Evolutionary conservation across 179 eudicot species (phyloP).

Genomic region (Heliamphora pulchella): DNA sequence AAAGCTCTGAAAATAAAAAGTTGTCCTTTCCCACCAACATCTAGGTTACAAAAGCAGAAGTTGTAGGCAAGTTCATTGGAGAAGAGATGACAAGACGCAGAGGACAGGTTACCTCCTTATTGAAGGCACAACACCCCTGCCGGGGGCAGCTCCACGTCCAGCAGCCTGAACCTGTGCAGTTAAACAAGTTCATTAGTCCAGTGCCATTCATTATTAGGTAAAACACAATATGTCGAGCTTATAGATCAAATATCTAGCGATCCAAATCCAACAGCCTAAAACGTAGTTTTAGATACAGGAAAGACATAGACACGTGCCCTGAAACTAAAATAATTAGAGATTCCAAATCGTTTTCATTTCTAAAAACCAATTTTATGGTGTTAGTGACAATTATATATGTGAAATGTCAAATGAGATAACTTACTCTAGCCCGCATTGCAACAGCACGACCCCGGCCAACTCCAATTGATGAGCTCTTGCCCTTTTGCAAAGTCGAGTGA

Average conservation of each 20-base stretch:
- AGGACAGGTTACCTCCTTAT: conserved; percentile 44
- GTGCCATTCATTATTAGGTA: neutral
- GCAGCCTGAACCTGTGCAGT: conserved; percentile 51
- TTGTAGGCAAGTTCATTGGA: neutral
- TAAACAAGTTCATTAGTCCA: conserved; percentile 11
- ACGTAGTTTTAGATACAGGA: neutral
- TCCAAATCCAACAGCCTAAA: neutral
- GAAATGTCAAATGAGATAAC: neutral
- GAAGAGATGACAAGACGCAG: neutral
- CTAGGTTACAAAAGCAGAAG: conserved; percentile 3
- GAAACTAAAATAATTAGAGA: neutral
- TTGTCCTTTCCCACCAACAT: neutral
- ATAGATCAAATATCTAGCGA: neutral
- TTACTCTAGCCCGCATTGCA: conserved; percentile 81
- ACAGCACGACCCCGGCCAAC: conserved; percentile 95
- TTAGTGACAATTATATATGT: neutral
- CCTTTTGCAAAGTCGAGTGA: conserved; percentile 34
- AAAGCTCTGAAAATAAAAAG: neutral
- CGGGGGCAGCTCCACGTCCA: conserved; percentile 67
- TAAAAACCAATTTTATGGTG: neutral
- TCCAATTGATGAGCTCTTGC: conserved; percentile 79
- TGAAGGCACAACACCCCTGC: conserved; percentile 66
- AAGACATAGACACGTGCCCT: neutral
- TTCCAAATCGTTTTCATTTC: neutral
- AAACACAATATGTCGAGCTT: neutral